phyloP scores from a whole-genome alignment of 345 rosid genomes.

The Murraya paniculata region DNA sequence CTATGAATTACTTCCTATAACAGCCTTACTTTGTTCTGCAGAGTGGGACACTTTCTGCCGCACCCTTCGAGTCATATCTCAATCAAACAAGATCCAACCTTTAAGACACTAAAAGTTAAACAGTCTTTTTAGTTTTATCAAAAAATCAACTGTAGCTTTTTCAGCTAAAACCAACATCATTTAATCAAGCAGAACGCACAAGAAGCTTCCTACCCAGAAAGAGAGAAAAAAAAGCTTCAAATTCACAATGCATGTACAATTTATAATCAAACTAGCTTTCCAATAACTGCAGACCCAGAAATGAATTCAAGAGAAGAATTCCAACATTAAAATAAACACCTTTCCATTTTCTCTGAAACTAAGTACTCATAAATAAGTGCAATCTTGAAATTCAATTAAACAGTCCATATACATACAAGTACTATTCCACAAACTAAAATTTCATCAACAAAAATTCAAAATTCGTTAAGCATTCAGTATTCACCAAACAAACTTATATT shows the following conservation, averaged over 20 bases:
- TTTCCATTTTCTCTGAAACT: background rate
- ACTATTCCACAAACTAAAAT: background rate
- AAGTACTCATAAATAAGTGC: background rate
- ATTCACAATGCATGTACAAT: background rate
- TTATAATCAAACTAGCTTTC: background rate
- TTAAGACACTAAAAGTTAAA: background rate
- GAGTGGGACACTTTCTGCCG: constrained; percentile 27
- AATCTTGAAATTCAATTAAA: constrained; percentile 1
- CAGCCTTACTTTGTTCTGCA: constrained; percentile 8
- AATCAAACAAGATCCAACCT: constrained; percentile 10
- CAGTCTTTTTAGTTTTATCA: background rate
- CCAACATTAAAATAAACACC: background rate
- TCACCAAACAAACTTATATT: background rate
- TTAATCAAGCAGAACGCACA: background rate
- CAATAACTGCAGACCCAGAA: background rate
- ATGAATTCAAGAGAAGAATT: background rate
- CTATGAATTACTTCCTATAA: constrained; percentile 18
- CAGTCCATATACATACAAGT: background rate
- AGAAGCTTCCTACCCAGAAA: background rate
- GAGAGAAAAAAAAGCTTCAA: background rate
- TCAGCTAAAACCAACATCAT: background rate
- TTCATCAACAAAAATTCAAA: background rate
- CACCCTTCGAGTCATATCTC: constrained; percentile 27
- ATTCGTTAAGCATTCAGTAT: background rate
- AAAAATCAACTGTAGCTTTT: background rate